Evolutionary conservation across 2,329 filamentous ascomycete genomes (phyloP).

Genomic region (Rhexocercosporidium sp.): DNA sequence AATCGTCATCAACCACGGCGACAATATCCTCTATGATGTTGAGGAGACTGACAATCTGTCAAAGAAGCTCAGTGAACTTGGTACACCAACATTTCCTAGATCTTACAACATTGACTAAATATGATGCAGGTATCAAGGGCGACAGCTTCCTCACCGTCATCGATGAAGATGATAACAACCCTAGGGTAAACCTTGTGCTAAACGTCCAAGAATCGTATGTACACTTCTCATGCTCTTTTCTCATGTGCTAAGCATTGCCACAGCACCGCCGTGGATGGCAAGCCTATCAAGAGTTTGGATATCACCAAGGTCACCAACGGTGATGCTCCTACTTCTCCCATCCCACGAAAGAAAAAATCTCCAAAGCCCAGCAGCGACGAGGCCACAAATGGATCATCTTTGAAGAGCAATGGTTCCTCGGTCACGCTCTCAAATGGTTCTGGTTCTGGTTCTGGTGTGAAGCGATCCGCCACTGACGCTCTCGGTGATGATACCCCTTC

Average conservation of each 20-base stretch:
- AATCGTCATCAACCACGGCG: constrained; percentile 76
- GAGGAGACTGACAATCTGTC: constrained; percentile 86
- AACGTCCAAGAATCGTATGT: constrained; percentile 67
- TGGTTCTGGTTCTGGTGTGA: constrained; percentile 37
- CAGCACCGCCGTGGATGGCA: constrained; percentile 48
- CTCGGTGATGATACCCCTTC: constrained; percentile 28
- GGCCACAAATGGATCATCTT: neutral
- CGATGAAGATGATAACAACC: constrained; percentile 77
- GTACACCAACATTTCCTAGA: constrained; percentile 46
- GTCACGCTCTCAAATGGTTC: constrained; percentile 3
- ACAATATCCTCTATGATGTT: constrained; percentile 83
- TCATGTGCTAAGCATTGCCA: constrained; percentile 16
- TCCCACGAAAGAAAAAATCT: constrained; percentile 36
- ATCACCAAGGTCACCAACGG: constrained; percentile 23
- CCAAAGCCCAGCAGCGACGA: constrained; percentile 15
- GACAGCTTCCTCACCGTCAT: constrained; percentile 82
- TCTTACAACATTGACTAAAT: constrained; percentile 6
- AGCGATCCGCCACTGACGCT: constrained; percentile 39
- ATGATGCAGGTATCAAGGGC: constrained; percentile 62
- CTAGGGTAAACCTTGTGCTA: constrained; percentile 81
- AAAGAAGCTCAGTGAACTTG: constrained; percentile 80
- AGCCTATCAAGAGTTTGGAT: constrained; percentile 55
- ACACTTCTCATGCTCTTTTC: neutral
- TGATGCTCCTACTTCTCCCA: constrained; percentile 30
- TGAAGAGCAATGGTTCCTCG: constrained; percentile 25